Base-by-base conservation (phyloP, 2,329 filamentous ascomycete species). In the Coleophoma crateriformis region DNA sequence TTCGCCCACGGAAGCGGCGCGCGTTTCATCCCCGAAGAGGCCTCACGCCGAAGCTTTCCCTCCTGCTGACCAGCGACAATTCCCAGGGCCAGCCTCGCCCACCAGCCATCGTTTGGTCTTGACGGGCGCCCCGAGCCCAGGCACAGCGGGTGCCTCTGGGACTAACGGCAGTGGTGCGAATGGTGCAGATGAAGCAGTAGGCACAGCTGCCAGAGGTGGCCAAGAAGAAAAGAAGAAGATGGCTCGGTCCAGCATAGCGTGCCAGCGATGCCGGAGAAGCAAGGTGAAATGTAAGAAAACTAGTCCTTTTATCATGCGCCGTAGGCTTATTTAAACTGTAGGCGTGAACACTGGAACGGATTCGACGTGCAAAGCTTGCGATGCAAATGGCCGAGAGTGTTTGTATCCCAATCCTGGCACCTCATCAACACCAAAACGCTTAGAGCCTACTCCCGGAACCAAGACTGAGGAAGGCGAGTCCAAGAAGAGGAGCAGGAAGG, bases 241-340 rank as follows among this genome's bases (percentile, higher is more conserved):
- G 33, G 86, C 90, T 79, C 79, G 88, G 58, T 90, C 87, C 43
- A 88, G 85, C 62, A 89, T 92, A 63, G 88, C 88, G 44, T 94
- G 88, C 68, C 74, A 81, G 53, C 77, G 82, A 55, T 92, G 88
- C 64, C 79, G 88, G 50, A 81, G 82, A 60, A 90, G 87, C 64
- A 95, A 94, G 70, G 88, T 92, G 64, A 92, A 92, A 69, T 95
- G 89, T 71, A 82, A 89, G 60, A 27, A 2, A 10, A 27, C 2
- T 7, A 27, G 27, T 4, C 27, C 8, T 27, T 27, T 32, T 33
- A 3, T 13, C 8, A n/a, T 15, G 20, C 12, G 19, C 20, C 20
- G 10, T 12, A 27, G 13, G 22, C 41, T 27, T 32, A 44, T 27
- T 14, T n/a, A 27, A 14, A 15, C 11, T 44, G 2, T 43, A 65